Evolutionary conservation across 257 asterid genomes (phyloP).

Genomic region (Solanum chaucha): DNA sequence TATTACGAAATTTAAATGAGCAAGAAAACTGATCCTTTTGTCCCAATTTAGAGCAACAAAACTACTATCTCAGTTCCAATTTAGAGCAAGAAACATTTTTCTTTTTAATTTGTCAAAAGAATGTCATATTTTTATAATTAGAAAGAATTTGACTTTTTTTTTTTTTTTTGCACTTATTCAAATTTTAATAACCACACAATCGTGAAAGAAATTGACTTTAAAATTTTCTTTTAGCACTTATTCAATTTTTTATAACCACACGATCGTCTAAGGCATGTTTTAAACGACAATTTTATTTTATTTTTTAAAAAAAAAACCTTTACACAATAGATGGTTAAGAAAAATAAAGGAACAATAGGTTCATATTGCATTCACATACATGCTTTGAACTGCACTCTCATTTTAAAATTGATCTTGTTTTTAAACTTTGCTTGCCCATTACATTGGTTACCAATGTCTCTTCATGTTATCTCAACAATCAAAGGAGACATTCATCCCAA

Average conservation of each 20-base stretch:
- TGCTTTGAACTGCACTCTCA: background rate
- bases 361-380: background rate
- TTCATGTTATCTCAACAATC: background rate
- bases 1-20: background rate
- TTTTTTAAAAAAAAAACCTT: too few species aligned
- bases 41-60: background rate
- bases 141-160: too few species aligned
- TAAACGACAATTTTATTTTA: too few species aligned
- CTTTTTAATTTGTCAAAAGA: too few species aligned
- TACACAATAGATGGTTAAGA: background rate
- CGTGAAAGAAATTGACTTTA: background rate
- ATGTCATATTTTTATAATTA: too few species aligned
- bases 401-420: background rate
- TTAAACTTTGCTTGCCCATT: background rate
- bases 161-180: too few species aligned
- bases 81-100: background rate
- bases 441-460: background rate
- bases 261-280: background rate
- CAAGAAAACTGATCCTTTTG: background rate
- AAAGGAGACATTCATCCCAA: background rate
- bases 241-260: too few species aligned
- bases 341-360: background rate
- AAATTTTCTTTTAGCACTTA: background rate
- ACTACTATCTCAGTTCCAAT: too few species aligned
- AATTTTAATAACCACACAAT: too few species aligned